A percentile compares a stretch with the other conserved stretches of the same genome.
These are phyloP conservation scores for Eucalyptus curtisii DNA, from an alignment of 345 rosid species.

Conservation along the genomic window DNA sequence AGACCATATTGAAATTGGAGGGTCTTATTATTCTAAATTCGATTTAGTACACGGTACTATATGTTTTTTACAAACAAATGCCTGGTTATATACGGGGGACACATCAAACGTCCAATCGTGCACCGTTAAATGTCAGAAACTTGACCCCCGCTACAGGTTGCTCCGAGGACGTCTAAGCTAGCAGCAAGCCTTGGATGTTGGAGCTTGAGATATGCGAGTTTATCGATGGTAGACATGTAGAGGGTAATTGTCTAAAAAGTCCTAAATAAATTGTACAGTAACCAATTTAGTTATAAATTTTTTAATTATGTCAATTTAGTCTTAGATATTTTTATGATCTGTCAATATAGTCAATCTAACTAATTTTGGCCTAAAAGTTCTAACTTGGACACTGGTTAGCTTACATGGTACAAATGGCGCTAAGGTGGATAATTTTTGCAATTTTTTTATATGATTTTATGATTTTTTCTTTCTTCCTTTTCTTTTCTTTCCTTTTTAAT, in stretches of 20 bases:
- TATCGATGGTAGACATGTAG: not conserved
- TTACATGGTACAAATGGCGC: not conserved
- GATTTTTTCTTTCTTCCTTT: not conserved
- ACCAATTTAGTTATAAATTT: not conserved
- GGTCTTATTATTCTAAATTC: not conserved
- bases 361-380: not conserved
- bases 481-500: not conserved
- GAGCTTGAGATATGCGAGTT: not conserved
- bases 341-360: not conserved
- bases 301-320: not conserved
- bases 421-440: not conserved
- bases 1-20: not conserved
- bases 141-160: not conserved
- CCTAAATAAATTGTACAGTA: not conserved
- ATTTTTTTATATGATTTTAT: not conserved
- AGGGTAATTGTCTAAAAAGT: not conserved
- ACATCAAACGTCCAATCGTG: not conserved
- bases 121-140: not conserved
- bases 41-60: not conserved
- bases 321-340: not conserved
- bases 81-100: not conserved
- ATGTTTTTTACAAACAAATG: not conserved
- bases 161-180: not conserved
- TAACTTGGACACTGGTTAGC: accelerated
- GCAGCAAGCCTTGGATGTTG: not conserved